Base-by-base conservation (phyloP, 1,284 basidiomycete species). In the Marasmius sp. region DNA sequence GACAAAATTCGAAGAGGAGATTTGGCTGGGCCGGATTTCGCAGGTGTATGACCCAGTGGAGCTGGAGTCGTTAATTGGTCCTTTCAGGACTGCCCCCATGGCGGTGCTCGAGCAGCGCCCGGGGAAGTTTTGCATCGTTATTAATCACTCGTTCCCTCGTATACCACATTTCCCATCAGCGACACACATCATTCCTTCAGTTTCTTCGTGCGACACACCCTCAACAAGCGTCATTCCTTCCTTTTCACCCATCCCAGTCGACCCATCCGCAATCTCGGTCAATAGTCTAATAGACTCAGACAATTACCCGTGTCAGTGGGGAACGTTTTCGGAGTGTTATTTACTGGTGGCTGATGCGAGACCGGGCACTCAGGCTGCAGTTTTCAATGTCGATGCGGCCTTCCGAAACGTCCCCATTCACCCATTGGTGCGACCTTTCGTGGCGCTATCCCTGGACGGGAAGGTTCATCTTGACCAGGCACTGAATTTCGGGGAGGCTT, bases 321-420 rank as follows among this genome's bases (percentile, higher is more conserved):
- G 50, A 7, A 52, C 50, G 20, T 52, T 52, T 16, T 52, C 50
- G 9, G 50, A 52, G 27, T 52, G 38, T 45, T 18, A 41, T 33
- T n/a, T 22, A 18, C 16, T 27, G 7, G n/a, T 53, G 22, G 39
- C 50, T 9, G 18, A 65, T 12, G 66, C 67, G 0, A 69, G 70
- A 0, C 47, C 57, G 0, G 68, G 69, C 1, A 61, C 72, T 0
- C 61, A 74, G 33, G 71, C 70, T 18, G 70, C 69, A 10, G 68
- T 68, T 0, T 65, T 71, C 45, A 68, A 75, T 54, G 69, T 76
- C 2, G 70, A 74, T 16, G 66, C 72, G 5, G 72, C 74, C 4
- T n/a, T n/a, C n/a, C n/a, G n/a, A n/a, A n/a, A n/a, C n/a, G n/a
- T n/a, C n/a, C n/a, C n/a, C n/a, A n/a, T 75, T 71, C 57, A 50